Evolutionary conservation across 441 rosid species (phyloP).

Genomic region (Adansonia grandidieri): DNA sequence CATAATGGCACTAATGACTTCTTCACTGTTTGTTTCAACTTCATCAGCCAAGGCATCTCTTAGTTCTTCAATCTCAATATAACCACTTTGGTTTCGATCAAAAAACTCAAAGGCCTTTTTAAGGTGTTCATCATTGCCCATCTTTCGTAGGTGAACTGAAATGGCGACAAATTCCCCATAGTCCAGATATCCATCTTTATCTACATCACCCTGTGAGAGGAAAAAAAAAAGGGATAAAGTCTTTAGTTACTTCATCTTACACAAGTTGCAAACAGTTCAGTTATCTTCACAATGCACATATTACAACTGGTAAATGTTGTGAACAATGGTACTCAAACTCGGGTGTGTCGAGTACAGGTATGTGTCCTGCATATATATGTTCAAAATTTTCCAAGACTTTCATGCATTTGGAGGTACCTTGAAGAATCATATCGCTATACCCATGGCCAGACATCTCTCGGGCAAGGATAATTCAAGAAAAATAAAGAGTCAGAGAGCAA

Average conservation of each 20-base stretch:
- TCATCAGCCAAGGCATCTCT: conserved; percentile 62
- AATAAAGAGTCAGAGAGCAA: too few relatives aligned
- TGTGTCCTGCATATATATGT: too few relatives aligned
- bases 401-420: too few relatives aligned
- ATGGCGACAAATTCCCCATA: conserved; percentile 69
- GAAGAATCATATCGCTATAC: too few relatives aligned
- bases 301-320: too few relatives aligned
- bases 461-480: too few relatives aligned
- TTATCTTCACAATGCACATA: background rate
- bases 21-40: conserved; percentile 56
- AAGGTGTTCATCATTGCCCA: conserved; percentile 70
- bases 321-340: too few relatives aligned
- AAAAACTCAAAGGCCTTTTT: conserved; percentile 66
- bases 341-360: too few relatives aligned
- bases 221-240: too few relatives aligned
- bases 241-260: background rate
- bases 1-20: conserved; percentile 66
- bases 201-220: conserved; percentile 71
- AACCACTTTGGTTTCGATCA: conserved; percentile 56
- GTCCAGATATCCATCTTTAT: conserved; percentile 62
- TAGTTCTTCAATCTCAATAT: conserved; percentile 68
- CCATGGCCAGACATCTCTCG: too few relatives aligned
- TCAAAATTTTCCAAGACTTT: too few relatives aligned
- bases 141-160: conserved; percentile 69
- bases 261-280: background rate